Base-by-base conservation (phyloP, 2,329 filamentous ascomycete genomes). In the Neofusicoccum umdonicola region DNA sequence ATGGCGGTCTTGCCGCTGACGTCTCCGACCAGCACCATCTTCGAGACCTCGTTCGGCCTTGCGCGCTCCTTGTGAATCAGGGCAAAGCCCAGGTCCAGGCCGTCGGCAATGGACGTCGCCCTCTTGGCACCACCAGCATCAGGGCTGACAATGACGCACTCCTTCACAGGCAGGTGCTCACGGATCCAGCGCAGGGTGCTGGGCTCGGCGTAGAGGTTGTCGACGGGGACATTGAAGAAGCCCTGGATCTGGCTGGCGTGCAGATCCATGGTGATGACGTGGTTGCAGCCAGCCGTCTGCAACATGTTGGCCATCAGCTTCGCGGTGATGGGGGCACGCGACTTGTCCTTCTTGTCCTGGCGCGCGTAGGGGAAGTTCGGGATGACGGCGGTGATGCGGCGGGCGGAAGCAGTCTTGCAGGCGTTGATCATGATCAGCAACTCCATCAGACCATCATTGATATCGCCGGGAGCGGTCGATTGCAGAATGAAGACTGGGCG, bases 391-490 rank as follows among this genome's bases (percentile, higher is more conserved):
- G 94, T 97, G 80, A 98, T 97, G 69, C 94, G 91, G 69, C 93
- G 88, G 12, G 94, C 94, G 41, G 88, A 91, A 47, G 90, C 90
- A 27, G 89, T 91, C 77, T 91, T 90, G 84, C 94, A 97, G 68
- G 94, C 94, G 76, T 96, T 96, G 79, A 97, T 96, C 89, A 97
- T 97, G 80, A 98, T 97, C 70, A 98, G 86, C 42, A 98, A 87
- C 80, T 99, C 94, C 94, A 99, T 98, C 66, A 99, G 86, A 57
- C 93, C 93, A 77, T 98, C 94, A 80, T 99, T 99, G 82, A 98
- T 96, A 76, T 97, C 93, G 76, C 94, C 93, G 1, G 94, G 94
- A 45, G 91, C 90, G 54, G 95, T 97, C 27, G 94, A 97, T 80
- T 98, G 94, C 66, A 98, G 84, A 72, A 98, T 96, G 82, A 97